Conservation (phyloP, 345 rosid genomes). For the Dimocarpus longan region DNA sequence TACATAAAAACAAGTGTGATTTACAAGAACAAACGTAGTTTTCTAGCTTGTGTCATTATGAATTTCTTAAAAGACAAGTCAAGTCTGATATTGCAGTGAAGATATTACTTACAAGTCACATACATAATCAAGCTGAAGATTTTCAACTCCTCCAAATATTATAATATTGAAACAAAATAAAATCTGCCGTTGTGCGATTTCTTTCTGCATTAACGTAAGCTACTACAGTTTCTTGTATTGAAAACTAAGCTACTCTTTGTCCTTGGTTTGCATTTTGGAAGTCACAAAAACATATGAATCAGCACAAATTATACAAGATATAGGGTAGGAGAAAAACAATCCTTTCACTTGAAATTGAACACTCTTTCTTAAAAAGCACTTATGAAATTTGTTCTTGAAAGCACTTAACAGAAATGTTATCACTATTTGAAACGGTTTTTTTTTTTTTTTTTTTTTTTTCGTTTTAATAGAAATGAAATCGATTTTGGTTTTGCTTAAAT, state of each 20-base stretch:
- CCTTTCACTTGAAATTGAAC: too few species aligned
- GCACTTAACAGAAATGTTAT: background rate
- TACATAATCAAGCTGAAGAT: background rate
- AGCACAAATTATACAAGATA: too few species aligned
- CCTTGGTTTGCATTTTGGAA: background rate
- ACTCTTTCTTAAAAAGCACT: background rate
- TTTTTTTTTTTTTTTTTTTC: too few species aligned
- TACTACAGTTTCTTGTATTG: conserved; percentile 15
- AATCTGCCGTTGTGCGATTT: background rate
- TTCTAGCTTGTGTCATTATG: background rate
- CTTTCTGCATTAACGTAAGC: background rate
- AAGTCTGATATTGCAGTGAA: conserved; percentile 12
- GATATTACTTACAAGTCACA: conserved; percentile 8
- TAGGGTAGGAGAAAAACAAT: background rate
- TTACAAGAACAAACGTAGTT: conserved; percentile 2
- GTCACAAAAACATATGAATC: background rate
- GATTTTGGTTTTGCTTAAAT: too few species aligned
- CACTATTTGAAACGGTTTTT: background rate
- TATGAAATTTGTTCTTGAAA: background rate
- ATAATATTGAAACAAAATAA: background rate
- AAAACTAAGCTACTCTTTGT: background rate
- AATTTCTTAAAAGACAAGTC: conserved; percentile 17
- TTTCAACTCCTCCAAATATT: background rate
- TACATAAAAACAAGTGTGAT: background rate
- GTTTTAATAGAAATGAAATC: too few species aligned